These are phyloP conservation scores for Clitopilus passeckerianus DNA, from an alignment of 768 basidiomycete species.

Conservation along the genomic window DNA sequence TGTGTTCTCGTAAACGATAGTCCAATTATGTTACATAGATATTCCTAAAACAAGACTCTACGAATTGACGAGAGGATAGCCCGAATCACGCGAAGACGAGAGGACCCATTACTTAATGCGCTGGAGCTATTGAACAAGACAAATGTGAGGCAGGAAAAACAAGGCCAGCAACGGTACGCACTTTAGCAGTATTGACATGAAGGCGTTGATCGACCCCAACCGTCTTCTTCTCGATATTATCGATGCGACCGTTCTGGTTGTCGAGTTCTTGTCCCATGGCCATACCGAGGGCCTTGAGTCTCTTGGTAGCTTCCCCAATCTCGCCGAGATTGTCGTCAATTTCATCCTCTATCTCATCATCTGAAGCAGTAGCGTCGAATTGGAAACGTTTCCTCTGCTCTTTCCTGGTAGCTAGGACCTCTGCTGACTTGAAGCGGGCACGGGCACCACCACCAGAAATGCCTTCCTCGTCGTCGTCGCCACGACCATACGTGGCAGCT, in stretches of 20 bases:
- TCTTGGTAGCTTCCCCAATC: slow-evolving; percentile 70
- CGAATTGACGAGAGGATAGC: background rate
- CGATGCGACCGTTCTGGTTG: slow-evolving; percentile 77
- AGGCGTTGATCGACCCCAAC: slow-evolving; percentile 70
- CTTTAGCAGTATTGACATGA: slow-evolving; percentile 77
- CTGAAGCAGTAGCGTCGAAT: slow-evolving; percentile 85
- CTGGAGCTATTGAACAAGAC: slow-evolving; percentile 48
- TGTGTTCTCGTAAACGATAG: background rate
- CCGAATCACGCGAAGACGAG: background rate
- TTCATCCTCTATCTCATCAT: slow-evolving; percentile 95
- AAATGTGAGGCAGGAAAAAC: no score
- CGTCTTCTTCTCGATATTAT: slow-evolving; percentile 74
- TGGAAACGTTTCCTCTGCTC: slow-evolving; percentile 82
- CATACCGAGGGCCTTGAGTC: slow-evolving; percentile 71
- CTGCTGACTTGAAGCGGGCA: slow-evolving; percentile 39
- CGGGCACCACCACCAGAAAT: slow-evolving; percentile 29
- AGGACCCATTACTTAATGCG: slow-evolving; percentile 40
- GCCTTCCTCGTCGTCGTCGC: slow-evolving; percentile 36
- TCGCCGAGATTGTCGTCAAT: slow-evolving; percentile 89
- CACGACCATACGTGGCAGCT: slow-evolving; percentile 59
- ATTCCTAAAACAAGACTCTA: background rate
- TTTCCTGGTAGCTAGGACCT: slow-evolving; percentile 51
- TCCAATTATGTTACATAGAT: no score
- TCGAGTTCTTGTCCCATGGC: slow-evolving; percentile 89
- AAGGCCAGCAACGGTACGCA: slow-evolving; percentile 27